Conservation (phyloP, 2,329 filamentous ascomycete species). For the Trichoderma gracile region DNA sequence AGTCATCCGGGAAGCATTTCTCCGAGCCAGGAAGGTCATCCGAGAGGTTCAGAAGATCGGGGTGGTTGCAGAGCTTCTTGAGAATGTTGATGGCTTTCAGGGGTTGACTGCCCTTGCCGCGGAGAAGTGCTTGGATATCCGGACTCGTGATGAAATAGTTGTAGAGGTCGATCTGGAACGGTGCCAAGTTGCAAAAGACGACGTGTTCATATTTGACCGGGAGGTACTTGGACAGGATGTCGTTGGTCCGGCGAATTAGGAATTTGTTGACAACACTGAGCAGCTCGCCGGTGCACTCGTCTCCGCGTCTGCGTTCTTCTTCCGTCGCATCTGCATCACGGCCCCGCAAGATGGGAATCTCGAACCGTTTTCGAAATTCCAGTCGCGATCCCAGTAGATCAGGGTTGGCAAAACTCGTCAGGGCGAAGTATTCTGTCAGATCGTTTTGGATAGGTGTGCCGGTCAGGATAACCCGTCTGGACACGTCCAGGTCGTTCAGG, state of each 20-base stretch:
- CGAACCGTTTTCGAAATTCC: conserved; percentile 92
- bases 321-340: conserved; percentile 89
- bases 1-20: conserved; percentile 78
- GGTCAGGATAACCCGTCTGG: conserved; percentile 87
- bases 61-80: conserved; percentile 98
- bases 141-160: conserved; percentile 97
- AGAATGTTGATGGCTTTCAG: conserved; percentile 94
- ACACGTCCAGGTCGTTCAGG: conserved; percentile 86
- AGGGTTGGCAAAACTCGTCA: conserved; percentile 96
- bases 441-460: conserved; percentile 98
- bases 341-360: conserved; percentile 87
- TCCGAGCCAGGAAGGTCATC: conserved; percentile 88
- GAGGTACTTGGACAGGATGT: conserved; percentile 95
- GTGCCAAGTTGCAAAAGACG: conserved; percentile 92
- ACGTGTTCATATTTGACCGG: conserved; percentile 99
- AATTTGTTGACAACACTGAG: conserved; percentile 92
- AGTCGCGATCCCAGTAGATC: conserved; percentile 82
- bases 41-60: conserved; percentile 81
- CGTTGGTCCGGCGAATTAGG: conserved; percentile 96
- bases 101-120: conserved; percentile 92
- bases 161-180: conserved; percentile 91
- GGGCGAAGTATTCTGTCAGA: conserved; percentile 93
- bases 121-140: conserved; percentile 86
- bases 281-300: conserved; percentile 79
- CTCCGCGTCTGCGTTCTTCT: conserved; percentile 76